These are phyloP conservation scores for Aphanocladium album DNA, from an alignment of 2,329 filamentous ascomycete species.

Conservation along the genomic window DNA sequence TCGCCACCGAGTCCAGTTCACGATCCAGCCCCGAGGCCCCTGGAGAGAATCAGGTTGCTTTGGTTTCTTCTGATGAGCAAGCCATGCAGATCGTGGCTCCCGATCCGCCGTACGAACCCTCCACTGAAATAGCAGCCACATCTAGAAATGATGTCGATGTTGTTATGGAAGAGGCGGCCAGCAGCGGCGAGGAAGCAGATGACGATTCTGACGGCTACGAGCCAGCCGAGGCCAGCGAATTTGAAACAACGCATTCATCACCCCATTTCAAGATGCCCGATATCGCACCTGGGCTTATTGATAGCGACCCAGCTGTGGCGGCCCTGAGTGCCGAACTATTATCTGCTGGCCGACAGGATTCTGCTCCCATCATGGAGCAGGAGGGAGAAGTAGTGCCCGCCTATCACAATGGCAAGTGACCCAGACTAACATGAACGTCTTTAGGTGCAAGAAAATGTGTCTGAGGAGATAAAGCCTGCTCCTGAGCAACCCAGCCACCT, in stretches of 20 bases:
- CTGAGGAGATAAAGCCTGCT: background rate
- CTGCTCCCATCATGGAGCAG: slow-evolving; percentile 19
- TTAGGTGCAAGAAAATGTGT: background rate
- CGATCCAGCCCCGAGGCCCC: background rate
- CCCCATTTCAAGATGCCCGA: background rate
- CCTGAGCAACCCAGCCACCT: slow-evolving; percentile 21
- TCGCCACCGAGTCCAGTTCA: slow-evolving; percentile 7
- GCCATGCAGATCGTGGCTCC: background rate
- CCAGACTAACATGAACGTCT: background rate
- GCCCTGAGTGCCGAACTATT: slow-evolving; percentile 21
- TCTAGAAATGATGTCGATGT: slow-evolving; percentile 13
- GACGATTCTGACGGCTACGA: slow-evolving; percentile 49
- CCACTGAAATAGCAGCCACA: background rate
- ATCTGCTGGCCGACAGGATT: slow-evolving; percentile 24
- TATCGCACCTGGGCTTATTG: background rate
- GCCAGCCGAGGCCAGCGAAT: slow-evolving; percentile 40
- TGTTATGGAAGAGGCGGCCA: slow-evolving; percentile 14
- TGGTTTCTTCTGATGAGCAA: background rate
- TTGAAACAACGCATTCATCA: slow-evolving; percentile 15
- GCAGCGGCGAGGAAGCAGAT: slow-evolving; percentile 16
- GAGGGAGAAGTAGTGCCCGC: slow-evolving; percentile 37
- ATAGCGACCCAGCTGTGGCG: slow-evolving; percentile 1
- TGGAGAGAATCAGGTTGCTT: background rate
- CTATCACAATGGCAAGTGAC: background rate
- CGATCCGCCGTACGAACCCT: background rate